Evolutionary conservation across 768 basidiomycete species (phyloP), one percentile per base, ranked within the genome.

Genomic region (Naganishia onofrii): DNA sequence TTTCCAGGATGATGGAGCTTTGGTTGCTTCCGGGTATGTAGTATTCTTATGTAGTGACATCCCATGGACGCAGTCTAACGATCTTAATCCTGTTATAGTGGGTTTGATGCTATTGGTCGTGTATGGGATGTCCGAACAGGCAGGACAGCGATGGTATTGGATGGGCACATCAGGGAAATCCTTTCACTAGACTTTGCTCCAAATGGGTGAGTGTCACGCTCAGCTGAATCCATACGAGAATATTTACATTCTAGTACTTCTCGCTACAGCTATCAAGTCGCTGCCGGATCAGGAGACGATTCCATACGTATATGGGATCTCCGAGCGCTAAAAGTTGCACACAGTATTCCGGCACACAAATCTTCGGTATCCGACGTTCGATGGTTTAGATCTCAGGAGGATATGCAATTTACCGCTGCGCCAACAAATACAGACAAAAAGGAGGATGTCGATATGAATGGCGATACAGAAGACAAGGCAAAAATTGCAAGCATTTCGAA

Each of bases 281-380:
- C 94, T 34, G 96, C 96, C 0, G 96, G 95, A 44, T 89, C 93
- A 4, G 93, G 91, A 54, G 96, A 99, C 81, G 96, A 98, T 78
- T 96, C 96, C 0, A 90, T 99, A 76, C 90, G 94, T 57, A 92
- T 98, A 84, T 99, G 96, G 96, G 96, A 99, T 82, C 88, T 98
- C 84, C 89, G 96, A 46, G 90, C 91, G 19, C 85, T 96, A 36
- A 92, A 89, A 74, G 88, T 92, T n/a, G 83, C 93, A 13, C 93
- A 96, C 81, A 97, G 92, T 51, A 96, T 98, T 74, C 94, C 95
- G 1, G 96, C 93, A 0, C 96, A 99, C 83, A 86, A 89, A 42
- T 93, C 91, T 67, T 95, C 94, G 78, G 90, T 98, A 64, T 90
- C 94, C 19, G 96, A 99, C 76, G 86, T 99, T 53, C 89, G 91